Percentiles rank a stretch among this genome's conserved stretches.
Evolutionary conservation across 768 basidiomycete genomes (phyloP).

Genomic region (Hericium alpestre): DNA sequence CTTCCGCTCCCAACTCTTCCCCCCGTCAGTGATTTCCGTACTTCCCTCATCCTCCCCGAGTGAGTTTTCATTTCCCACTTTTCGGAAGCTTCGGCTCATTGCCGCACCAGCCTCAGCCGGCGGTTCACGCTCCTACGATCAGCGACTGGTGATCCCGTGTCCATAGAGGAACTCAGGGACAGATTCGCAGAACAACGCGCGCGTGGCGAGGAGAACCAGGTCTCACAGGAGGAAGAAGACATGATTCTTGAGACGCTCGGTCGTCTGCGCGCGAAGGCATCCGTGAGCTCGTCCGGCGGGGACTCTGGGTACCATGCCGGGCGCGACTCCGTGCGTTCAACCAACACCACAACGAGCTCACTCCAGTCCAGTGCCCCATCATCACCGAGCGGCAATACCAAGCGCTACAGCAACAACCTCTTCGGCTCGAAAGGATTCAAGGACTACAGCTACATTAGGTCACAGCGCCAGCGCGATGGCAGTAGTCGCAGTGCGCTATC

Average conservation of each 20-base stretch:
- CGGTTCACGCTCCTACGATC: constrained; percentile 74
- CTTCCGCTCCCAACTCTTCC: constrained; percentile 48
- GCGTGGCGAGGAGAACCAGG: constrained; percentile 52
- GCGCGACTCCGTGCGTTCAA: constrained; percentile 15
- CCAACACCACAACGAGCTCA: constrained; percentile 27
- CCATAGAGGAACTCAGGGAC: constrained; percentile 51
- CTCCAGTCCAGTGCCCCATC: constrained; percentile 28
- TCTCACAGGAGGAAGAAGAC: constrained; percentile 76
- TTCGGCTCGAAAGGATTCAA: constrained; percentile 74
- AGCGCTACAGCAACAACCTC: constrained; percentile 79
- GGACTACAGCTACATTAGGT: constrained; percentile 63
- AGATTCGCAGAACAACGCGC: constrained; percentile 71
- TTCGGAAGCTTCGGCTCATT: constrained; percentile 7
- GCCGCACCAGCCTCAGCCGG: constrained; percentile 52
- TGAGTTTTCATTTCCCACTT: constrained; percentile 30
- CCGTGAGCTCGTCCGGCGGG: constrained; percentile 15
- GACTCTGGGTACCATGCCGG: constrained; percentile 2
- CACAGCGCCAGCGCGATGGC: constrained; percentile 30
- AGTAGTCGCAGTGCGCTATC: constrained; percentile 21
- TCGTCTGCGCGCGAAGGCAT: constrained; percentile 31
- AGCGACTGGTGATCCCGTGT: constrained; percentile 53
- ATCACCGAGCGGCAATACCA: constrained; percentile 35
- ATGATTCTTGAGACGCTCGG: constrained; percentile 73
- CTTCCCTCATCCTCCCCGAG: constrained; percentile 80
- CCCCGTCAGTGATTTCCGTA: constrained; percentile 69